phyloP scores from a whole-genome alignment of 768 basidiomycete species.

The Tricholoma hemisulphureum region DNA sequence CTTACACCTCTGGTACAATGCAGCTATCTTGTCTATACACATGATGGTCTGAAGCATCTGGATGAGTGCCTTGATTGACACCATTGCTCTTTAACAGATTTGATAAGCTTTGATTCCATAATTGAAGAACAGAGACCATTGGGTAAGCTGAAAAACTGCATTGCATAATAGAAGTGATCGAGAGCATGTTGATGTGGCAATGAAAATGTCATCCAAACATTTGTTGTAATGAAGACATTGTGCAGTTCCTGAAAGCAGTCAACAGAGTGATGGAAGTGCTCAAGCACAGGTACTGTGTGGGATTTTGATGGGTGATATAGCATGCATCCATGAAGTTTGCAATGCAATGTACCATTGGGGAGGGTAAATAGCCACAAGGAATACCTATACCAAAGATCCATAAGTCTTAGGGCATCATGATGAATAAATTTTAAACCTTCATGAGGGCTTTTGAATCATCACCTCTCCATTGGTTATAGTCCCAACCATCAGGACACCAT shows the following conservation, averaged over 20 bases:
- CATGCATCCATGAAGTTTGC: slow-evolving; percentile 25
- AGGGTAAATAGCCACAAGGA: slow-evolving; percentile 16
- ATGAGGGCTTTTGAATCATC: slow-evolving; percentile 34
- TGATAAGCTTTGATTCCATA: too few relatives aligned
- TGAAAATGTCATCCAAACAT: background rate
- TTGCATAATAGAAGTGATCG: background rate
- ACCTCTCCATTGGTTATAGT: slow-evolving; percentile 26
- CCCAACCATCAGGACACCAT: slow-evolving; percentile 22
- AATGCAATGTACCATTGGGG: slow-evolving; percentile 14
- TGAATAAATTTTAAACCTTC: slow-evolving; percentile 22
- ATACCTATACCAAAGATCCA: slow-evolving; percentile 10
- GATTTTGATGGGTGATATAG: slow-evolving; percentile 20
- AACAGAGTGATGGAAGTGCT: slow-evolving; percentile 12
- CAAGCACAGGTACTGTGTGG: slow-evolving; percentile 12
- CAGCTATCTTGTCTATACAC: too few relatives aligned
- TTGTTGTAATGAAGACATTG: slow-evolving; percentile 1
- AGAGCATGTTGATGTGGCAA: slow-evolving; percentile 8
- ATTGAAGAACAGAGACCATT: slow-evolving; percentile 25
- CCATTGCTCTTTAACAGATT: background rate
- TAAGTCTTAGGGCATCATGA: background rate
- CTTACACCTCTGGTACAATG: background rate
- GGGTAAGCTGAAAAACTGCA: slow-evolving; percentile 20
- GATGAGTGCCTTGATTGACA: background rate
- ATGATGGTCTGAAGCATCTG: background rate
- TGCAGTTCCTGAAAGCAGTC: background rate